A percentile compares a stretch with the other conserved stretches of the same genome.
Evolutionary conservation across 305 asterid species (phyloP).

Genomic region (Fraxinus ornus): DNA sequence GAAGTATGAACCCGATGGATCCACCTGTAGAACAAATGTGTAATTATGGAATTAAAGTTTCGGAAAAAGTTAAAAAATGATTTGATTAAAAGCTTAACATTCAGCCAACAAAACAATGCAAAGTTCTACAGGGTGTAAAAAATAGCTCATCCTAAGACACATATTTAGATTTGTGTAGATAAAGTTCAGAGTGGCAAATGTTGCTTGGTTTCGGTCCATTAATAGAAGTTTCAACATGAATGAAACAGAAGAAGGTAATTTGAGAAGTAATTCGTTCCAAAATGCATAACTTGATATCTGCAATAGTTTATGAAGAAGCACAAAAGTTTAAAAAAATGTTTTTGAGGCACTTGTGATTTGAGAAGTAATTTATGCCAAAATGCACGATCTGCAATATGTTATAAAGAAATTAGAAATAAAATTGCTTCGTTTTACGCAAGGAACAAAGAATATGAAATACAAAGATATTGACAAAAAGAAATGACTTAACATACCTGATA

Average conservation of each 20-base stretch:
- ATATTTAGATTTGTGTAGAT: neutral
- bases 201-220: neutral
- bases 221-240: neutral
- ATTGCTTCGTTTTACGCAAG: neutral
- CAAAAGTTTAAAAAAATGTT: neutral
- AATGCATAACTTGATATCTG: neutral
- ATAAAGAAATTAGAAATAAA: neutral
- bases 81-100: neutral
- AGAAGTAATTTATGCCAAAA: neutral
- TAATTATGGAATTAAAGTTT: neutral
- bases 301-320: neutral
- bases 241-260: neutral
- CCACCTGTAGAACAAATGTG: constrained; percentile 56
- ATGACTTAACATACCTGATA: constrained; percentile 62
- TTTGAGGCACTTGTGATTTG: neutral
- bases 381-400: neutral
- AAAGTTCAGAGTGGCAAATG: neutral
- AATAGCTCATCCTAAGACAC: neutral
- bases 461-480: constrained; percentile 20
- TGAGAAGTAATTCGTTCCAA: neutral
- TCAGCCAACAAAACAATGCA: neutral
- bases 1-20: constrained; percentile 97
- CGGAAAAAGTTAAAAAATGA: neutral
- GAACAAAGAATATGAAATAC: constrained; percentile 9
- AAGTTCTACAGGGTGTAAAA: neutral